These are phyloP conservation scores for Arthrobotrys megalospora DNA, from an alignment of 2,329 filamentous ascomycete genomes.

Conservation along the genomic window DNA sequence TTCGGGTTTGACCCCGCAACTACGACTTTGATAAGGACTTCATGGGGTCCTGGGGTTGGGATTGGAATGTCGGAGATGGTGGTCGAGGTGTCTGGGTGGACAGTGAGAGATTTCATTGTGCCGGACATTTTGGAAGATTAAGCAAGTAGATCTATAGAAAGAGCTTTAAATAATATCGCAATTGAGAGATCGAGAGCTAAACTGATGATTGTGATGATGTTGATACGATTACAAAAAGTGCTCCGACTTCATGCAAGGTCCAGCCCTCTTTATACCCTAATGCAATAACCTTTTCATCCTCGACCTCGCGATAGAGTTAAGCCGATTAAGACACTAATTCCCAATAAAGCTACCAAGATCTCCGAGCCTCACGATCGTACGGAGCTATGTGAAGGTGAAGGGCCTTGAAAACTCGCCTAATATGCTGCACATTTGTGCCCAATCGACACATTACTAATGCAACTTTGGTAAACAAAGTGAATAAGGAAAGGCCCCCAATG, in stretches of 20 bases:
- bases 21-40: conserved; percentile 66
- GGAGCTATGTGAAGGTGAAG: too few species aligned
- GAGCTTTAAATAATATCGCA: neutral
- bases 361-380: neutral
- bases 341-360: conserved; percentile 12
- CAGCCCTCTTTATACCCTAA: neutral
- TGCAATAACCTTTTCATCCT: neutral
- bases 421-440: neutral
- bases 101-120: conserved; percentile 66
- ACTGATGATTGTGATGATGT: conserved; percentile 6
- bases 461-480: neutral
- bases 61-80: conserved; percentile 62
- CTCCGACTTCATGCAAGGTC: neutral
- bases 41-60: conserved; percentile 65
- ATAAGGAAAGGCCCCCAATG: neutral
- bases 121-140: conserved; percentile 23
- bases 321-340: neutral
- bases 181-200: neutral
- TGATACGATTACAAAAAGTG: neutral
- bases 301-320: conserved; percentile 7
- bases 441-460: conserved; percentile 12
- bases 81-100: conserved; percentile 62
- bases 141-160: neutral
- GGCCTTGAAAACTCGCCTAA: too few species aligned
- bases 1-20: conserved; percentile 65